A percentile compares a stretch with the other conserved stretches of the same genome.
Evolutionary conservation across 805 yeast genomes (phyloP).

Genomic region (Barnettozyma vustinii): DNA sequence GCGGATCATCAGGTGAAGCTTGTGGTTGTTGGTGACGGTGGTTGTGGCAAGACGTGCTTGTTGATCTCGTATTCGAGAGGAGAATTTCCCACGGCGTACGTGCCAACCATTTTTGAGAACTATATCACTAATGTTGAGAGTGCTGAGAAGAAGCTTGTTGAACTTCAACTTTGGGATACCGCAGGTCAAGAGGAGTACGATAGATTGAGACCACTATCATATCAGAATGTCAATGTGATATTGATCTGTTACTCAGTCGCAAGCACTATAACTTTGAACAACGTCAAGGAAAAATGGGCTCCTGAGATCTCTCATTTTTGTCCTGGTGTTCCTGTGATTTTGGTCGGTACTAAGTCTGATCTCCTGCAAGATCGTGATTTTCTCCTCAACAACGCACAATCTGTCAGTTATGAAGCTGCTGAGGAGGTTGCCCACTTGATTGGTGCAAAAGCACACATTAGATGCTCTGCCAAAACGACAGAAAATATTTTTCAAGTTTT

Average conservation of each 20-base stretch:
- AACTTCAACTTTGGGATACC: slow-evolving; percentile 81
- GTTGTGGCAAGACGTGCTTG: slow-evolving; percentile 85
- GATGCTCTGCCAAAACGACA: slow-evolving; percentile 73
- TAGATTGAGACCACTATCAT: slow-evolving; percentile 69
- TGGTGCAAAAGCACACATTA: slow-evolving; percentile 67
- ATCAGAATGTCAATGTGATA: slow-evolving; percentile 72
- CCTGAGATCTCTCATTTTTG: slow-evolving; percentile 85
- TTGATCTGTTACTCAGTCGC: slow-evolving; percentile 74
- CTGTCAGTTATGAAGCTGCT: slow-evolving; percentile 36
- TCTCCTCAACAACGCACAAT: slow-evolving; percentile 24
- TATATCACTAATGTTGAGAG: slow-evolving; percentile 53
- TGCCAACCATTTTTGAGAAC: slow-evolving; percentile 82
- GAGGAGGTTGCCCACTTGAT: slow-evolving; percentile 47
- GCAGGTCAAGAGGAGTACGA: slow-evolving; percentile 90
- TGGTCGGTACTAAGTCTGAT: slow-evolving; percentile 84
- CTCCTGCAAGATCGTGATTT: slow-evolving; percentile 26
- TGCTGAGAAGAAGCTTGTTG: slow-evolving; percentile 47
- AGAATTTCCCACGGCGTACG: slow-evolving; percentile 63
- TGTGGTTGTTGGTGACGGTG: slow-evolving; percentile 87
- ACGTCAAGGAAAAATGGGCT: slow-evolving; percentile 77
- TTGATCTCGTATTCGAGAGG: slow-evolving; percentile 62
- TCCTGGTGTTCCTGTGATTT: slow-evolving; percentile 67
- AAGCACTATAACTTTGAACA: slow-evolving; percentile 55
- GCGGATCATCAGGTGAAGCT: slow-evolving; percentile 44
- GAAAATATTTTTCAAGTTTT: slow-evolving; percentile 65